phyloP scores from a whole-genome alignment of 768 basidiomycete genomes.

The Russula emetica region DNA sequence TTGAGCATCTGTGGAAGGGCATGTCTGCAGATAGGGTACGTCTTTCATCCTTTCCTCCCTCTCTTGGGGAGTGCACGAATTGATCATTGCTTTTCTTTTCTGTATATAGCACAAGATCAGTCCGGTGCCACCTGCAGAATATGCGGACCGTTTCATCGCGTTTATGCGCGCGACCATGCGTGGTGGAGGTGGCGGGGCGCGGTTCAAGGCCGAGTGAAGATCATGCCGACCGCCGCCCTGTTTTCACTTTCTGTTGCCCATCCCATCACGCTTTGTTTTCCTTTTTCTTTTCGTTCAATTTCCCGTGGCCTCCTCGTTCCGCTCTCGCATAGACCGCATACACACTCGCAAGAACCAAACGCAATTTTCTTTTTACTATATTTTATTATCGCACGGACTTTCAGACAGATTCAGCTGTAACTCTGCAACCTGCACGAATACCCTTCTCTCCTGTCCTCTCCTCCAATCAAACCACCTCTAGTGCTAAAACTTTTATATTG shows the following conservation, averaged over 20 bases:
- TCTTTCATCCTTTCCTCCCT: slow-evolving; percentile 29
- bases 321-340: slow-evolving; percentile 7
- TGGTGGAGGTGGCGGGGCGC: slow-evolving; percentile 62
- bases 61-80: background rate
- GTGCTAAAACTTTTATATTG: slow-evolving; percentile 17
- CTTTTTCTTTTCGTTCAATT: background rate
- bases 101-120: slow-evolving; percentile 81
- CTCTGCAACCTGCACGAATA: slow-evolving; percentile 15
- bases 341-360: slow-evolving; percentile 4
- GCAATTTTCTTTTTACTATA: background rate
- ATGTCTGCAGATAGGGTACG: slow-evolving; percentile 80
- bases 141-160: slow-evolving; percentile 81
- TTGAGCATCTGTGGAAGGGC: slow-evolving; percentile 93
- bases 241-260: background rate
- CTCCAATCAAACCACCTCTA: background rate
- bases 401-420: background rate
- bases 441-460: background rate
- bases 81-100: background rate
- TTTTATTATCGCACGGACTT: slow-evolving; percentile 5
- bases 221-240: too few relatives aligned
- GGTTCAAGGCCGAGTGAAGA: slow-evolving; percentile 44
- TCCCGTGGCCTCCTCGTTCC: background rate
- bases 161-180: slow-evolving; percentile 87
- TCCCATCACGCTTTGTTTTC: background rate
- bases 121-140: slow-evolving; percentile 83